Base-by-base conservation (phyloP, 345 rosid species). In the Limnanthes douglasii region DNA sequence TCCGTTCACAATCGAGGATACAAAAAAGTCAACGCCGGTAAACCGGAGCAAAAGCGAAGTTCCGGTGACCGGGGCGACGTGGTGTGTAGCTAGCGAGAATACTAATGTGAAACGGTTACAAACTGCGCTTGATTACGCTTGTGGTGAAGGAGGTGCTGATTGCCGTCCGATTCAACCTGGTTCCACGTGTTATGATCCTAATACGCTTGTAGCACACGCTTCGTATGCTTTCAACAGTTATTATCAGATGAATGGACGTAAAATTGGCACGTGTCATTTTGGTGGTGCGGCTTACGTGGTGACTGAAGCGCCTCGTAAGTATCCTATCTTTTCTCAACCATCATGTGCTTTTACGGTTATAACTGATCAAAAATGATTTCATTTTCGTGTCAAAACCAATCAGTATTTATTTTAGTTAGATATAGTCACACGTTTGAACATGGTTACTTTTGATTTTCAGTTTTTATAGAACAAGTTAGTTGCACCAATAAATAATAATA, bases 151-250 rank as follows among this genome's bases (percentile, higher is more conserved):
- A 25, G 76, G 73, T 0, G 96, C 99, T 34, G 99, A 92, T 37
- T 92, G 96, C 70, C 62, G 65, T 24, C 73, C 85, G 54, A 85
- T 92, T 48, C 99, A 92, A 14, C 50, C 46, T 0, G 94, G 80
- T 8, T 64, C 93, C 36, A 56, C 78, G 55, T 92, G 99, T 45
- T 81, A 61, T 17, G 11, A 54, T 48, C 99, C 99, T 4, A 69
- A 78, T 31, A 56, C 83, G 3, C 39, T 85, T 1, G 86, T 52
- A 42, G 93, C 99, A 1, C 99, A 92, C 50, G 93, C 99, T 3
- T 77, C 96, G 7, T 92, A 68, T 12, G 99, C 99, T 6, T 92
- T 85, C 65, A 85, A 92, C 57, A 85, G 96, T 56, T 85, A 75
- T 29, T 92, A 81, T 34, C 96, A 92, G 77, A 85, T 70, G 69